Evolutionary conservation across 176 grass and related monocot genomes (phyloP), one percentile per base, ranked within the genome.

Genomic region (Calamus simplicifolius): DNA sequence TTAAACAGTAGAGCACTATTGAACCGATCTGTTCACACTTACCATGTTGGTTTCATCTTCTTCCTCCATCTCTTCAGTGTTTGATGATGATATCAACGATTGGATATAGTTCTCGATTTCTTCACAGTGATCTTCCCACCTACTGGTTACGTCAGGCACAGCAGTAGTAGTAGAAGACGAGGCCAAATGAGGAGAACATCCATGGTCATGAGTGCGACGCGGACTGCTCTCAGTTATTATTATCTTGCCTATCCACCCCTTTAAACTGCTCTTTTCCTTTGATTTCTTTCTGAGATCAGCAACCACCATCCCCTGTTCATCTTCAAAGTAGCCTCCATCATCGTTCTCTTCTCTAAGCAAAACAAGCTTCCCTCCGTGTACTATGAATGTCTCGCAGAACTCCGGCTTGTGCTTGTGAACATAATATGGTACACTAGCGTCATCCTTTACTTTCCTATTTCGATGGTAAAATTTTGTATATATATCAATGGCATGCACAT

Each of bases 61-160:
- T 52, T 66, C 63, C 18, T 23, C 48, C 14, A 43, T 3, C 35
- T 28, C 49, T 27, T 66, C 3, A 17, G n/a, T 25, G 26, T 53
- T 28, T 17, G 50, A 17, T 28, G 50, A 17, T 28, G 63, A 18
- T 52, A 28, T 5, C 50, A 66, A 26, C 0, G 26, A 66, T 7
- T 49, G 27, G 17, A 66, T 18, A 27, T 66, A 31, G 1, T 66
- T 52, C 63, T 66, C 63, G n/a, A 66, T 50, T 66, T 66, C 63
- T 17, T 66, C 25, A 1, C 10, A 66, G 12, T 29, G 63, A 50
- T 66, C 48, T 28, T 28, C 50, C 49, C 16, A 53, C 10, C 49
- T 52, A 27, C 7, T 52, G 5, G 48, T n/a, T n/a, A 18, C 51
- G 18, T 43, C 35, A 13, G 35, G 35, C 35, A 43, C 12, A 10